Evolutionary conservation across 116 monocot genomes (phyloP).

Genomic region (Trichopus zeylanicus): DNA sequence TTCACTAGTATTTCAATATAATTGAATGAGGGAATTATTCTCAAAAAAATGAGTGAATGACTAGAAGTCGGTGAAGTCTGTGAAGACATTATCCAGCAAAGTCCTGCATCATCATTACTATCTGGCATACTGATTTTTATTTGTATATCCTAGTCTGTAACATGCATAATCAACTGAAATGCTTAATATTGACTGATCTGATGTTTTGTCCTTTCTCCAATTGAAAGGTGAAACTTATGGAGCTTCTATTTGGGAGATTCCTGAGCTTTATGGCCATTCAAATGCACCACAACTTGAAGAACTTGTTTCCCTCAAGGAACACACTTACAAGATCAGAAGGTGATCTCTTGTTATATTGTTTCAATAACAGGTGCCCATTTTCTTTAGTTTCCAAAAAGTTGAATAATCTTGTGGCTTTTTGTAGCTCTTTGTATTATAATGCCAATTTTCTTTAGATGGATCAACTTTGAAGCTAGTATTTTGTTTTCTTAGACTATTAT

Average conservation of each 20-base stretch:
- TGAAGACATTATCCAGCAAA: too few species aligned
- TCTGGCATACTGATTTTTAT: background rate
- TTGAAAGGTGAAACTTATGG: slow-evolving; percentile 81
- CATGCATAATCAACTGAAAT: background rate
- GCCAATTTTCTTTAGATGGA: too few species aligned
- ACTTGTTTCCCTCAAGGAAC: slow-evolving; percentile 70
- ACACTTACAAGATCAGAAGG: slow-evolving; percentile 73
- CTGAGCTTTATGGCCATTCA: slow-evolving; percentile 70
- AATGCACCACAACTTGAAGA: slow-evolving; percentile 74
- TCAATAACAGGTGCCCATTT: background rate
- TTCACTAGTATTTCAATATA: too few species aligned
- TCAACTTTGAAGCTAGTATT: too few species aligned
- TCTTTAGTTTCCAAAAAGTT: too few species aligned
- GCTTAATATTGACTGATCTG: background rate
- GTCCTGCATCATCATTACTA: too few species aligned
- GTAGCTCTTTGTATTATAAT: background rate
- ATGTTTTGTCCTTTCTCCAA: background rate
- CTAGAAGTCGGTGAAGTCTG: too few species aligned
- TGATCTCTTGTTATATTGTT: slow-evolving; percentile 12
- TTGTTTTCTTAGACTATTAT: too few species aligned
- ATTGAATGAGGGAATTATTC: too few species aligned
- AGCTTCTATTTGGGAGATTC: slow-evolving; percentile 82
- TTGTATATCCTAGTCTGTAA: background rate
- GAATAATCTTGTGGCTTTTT: background rate
- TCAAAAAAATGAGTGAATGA: too few species aligned